Percentiles rank a stretch among this genome's conserved stretches.
Evolutionary conservation across 805 yeast genomes (phyloP).

Genomic region (Candida palmyrensis): DNA sequence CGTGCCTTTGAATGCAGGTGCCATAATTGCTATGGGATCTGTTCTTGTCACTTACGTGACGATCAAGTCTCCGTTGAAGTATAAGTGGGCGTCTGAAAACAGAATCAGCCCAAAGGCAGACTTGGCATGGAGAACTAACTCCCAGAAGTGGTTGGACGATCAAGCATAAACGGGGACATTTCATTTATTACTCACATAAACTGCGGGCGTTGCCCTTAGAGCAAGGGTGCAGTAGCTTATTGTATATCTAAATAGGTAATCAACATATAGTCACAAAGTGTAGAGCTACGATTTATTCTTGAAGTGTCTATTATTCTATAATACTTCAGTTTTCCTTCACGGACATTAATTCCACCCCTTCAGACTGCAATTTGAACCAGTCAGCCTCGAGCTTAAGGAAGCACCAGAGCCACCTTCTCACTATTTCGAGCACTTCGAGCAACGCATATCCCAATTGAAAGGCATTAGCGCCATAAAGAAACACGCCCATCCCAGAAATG

Average conservation of each 20-base stretch:
- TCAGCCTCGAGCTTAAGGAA: conserved; percentile 81
- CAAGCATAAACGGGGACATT: too few relatives aligned
- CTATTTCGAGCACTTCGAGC: conserved; percentile 68
- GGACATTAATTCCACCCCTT: conserved; percentile 8
- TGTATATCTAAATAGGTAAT: background rate
- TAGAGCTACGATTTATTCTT: background rate
- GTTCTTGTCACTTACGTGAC: conserved; percentile 30
- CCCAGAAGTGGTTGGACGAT: conserved; percentile 38
- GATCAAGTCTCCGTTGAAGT: conserved; percentile 40
- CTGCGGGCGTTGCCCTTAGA: too few relatives aligned
- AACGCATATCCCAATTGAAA: conserved; percentile 55
- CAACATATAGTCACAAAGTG: background rate
- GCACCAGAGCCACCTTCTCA: conserved; percentile 89
- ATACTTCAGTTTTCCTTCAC: background rate
- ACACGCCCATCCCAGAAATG: conserved; percentile 16
- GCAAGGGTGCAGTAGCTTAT: background rate
- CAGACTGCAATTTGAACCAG: conserved; percentile 30
- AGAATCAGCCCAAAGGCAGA: conserved; percentile 44
- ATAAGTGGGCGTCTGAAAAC: conserved; percentile 36
- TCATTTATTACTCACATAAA: too few relatives aligned
- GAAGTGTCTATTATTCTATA: conserved; percentile 1
- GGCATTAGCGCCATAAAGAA: conserved; percentile 34
- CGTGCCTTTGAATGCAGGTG: conserved; percentile 36
- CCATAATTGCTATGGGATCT: conserved; percentile 39
- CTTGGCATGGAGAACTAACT: conserved; percentile 43